Conservation (phyloP, 805 yeast species). For the Komagataella populi region DNA sequence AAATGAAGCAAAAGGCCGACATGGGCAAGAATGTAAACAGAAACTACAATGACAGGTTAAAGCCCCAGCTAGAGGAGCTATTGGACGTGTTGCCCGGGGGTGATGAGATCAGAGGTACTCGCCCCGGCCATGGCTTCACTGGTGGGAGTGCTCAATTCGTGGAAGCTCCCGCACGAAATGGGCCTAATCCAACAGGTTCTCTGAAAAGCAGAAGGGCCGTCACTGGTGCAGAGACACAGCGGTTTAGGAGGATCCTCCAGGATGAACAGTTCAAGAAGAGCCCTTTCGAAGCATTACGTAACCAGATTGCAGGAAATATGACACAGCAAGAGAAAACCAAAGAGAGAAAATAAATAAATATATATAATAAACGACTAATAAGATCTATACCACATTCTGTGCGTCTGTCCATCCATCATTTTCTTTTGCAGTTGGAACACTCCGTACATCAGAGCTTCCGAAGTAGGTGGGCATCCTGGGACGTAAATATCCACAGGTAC, state of each 20-base stretch:
- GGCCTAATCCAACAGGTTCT: constrained; percentile 18
- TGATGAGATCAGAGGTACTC: constrained; percentile 7
- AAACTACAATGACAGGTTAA: constrained; percentile 36
- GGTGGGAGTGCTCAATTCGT: neutral
- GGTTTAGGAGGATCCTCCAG: constrained; percentile 45
- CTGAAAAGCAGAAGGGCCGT: constrained; percentile 34
- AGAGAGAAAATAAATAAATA: neutral
- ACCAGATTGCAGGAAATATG: neutral
- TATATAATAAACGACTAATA: constrained; percentile 10
- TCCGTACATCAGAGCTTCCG: constrained; percentile 86
- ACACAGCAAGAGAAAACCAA: neutral
- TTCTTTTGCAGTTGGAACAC: constrained; percentile 81
- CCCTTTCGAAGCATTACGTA: constrained; percentile 39
- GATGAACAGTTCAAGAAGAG: constrained; percentile 39
- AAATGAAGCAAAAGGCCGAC: constrained; percentile 7
- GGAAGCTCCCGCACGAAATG: neutral
- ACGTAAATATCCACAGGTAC: constrained; percentile 85
- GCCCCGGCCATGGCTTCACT: neutral
- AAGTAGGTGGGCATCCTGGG: constrained; percentile 89
- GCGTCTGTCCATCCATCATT: constrained; percentile 70
- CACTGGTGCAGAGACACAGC: constrained; percentile 40
- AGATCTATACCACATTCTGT: constrained; percentile 76
- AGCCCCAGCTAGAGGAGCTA: constrained; percentile 56
- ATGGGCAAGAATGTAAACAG: neutral
- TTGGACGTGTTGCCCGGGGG: constrained; percentile 34